phyloP scores from a whole-genome alignment of 2,329 filamentous ascomycete genomes.

The Rhynchosporium agropyri region DNA sequence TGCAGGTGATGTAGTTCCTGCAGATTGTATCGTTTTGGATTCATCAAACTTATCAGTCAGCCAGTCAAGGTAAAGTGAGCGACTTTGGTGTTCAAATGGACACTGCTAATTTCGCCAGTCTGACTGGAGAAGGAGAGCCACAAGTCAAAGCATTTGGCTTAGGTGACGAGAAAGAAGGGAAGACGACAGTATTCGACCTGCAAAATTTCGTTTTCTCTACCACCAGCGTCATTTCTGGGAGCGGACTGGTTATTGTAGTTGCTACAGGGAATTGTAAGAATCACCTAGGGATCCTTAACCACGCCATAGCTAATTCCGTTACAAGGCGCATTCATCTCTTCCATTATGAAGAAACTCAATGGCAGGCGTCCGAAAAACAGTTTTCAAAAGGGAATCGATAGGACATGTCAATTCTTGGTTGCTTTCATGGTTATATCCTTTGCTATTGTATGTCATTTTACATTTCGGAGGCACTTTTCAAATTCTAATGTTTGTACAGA shows the following conservation, averaged over 20 bases:
- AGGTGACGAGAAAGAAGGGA: neutral
- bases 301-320: neutral
- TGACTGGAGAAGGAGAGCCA: conserved; percentile 23
- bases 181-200: conserved; percentile 10
- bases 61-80: conserved; percentile 20
- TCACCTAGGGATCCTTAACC: no score
- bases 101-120: neutral
- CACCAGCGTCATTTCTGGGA: conserved; percentile 21
- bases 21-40: conserved; percentile 20
- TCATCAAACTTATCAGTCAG: conserved; percentile 20
- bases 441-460: neutral
- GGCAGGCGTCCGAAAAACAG: conserved; percentile 16
- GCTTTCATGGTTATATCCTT: conserved; percentile 13
- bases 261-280: conserved; percentile 19
- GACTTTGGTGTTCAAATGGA: neutral
- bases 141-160: conserved; percentile 7
- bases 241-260: conserved; percentile 18
- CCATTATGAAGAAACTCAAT: conserved; percentile 23
- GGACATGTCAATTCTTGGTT: conserved; percentile 18
- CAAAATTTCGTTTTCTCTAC: conserved; percentile 19
- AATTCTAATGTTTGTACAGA: neutral
- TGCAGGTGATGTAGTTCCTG: conserved; percentile 19
- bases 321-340: conserved; percentile 23
- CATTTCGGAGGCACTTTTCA: neutral
- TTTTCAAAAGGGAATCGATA: conserved; percentile 17